Conservation (phyloP, 139 green algal species). For the Coelastrella sp. region DNA sequence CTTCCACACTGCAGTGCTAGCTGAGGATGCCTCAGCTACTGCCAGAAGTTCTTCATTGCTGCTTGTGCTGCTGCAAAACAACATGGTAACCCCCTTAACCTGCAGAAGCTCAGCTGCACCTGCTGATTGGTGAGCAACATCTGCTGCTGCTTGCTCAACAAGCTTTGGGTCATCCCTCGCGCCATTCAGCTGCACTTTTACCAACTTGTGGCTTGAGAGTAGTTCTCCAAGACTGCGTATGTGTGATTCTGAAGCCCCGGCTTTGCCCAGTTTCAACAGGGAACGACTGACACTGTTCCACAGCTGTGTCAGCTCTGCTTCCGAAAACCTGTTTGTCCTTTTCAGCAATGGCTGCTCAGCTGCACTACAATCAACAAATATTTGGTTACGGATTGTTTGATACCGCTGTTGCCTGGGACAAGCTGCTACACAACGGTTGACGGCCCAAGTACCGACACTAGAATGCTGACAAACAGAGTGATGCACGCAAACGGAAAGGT, state of each 20-base stretch:
- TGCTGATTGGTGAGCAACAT: background rate
- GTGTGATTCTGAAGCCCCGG: conserved; percentile 37
- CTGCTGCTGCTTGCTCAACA: background rate
- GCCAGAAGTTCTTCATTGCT: conserved; percentile 13
- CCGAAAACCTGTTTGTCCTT: background rate
- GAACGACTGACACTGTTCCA: conserved; percentile 38
- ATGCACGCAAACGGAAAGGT: background rate
- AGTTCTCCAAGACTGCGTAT: conserved; percentile 1
- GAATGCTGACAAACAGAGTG: background rate
- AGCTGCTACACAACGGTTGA: background rate
- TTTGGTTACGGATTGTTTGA: too few relatives aligned
- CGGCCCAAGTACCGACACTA: background rate
- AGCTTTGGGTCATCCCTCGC: background rate
- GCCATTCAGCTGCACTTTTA: conserved; percentile 44
- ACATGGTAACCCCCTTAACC: background rate
- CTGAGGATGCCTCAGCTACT: background rate
- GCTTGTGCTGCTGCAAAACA: conserved; percentile 16
- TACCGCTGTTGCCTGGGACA: background rate
- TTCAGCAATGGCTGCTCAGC: background rate
- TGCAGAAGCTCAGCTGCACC: conserved; percentile 20
- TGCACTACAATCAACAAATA: too few relatives aligned
- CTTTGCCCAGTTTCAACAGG: conserved; percentile 37
- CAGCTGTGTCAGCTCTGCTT: background rate
- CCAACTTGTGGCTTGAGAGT: conserved; percentile 9
- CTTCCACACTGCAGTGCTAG: conserved; percentile 17